Percentiles rank a stretch among this genome's conserved stretches.
These are phyloP conservation scores for Gossypium davidsonii DNA, from an alignment of 441 rosid species.

Conservation along the genomic window DNA sequence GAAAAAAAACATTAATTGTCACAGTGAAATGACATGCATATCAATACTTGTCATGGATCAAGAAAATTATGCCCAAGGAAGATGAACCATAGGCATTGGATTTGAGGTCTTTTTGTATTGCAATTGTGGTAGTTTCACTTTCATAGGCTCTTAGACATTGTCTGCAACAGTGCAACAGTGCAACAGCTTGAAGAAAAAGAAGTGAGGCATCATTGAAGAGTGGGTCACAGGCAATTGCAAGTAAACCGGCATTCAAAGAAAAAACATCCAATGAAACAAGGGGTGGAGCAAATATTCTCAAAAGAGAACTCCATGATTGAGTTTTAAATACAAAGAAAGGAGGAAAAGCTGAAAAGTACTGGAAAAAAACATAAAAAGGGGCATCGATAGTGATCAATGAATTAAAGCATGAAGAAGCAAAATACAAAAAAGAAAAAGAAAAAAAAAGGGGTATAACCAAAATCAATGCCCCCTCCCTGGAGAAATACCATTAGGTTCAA, in stretches of 20 bases:
- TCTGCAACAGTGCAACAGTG: constrained; percentile 9
- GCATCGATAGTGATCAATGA: constrained; percentile 15
- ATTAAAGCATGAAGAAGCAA: constrained; percentile 21
- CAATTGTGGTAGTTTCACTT: neutral
- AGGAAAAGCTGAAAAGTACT: neutral
- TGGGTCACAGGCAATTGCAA: neutral
- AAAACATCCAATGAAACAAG: neutral
- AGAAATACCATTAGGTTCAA: constrained; percentile 16
- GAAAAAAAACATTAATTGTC: neutral
- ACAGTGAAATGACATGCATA: neutral
- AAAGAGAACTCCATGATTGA: neutral
- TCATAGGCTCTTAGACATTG: neutral
- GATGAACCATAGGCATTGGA: neutral
- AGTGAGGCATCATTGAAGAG: neutral
- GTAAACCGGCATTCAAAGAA: neutral
- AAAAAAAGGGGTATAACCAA: constrained; percentile 11
- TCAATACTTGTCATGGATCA: neutral
- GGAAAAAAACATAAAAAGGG: neutral
- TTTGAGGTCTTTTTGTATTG: neutral
- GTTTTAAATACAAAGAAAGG: neutral
- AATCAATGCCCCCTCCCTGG: constrained; percentile 12
- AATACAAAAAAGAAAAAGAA: neutral
- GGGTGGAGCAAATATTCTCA: neutral
- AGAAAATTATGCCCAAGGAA: neutral
- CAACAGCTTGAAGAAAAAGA: neutral